Conservation (phyloP, 2,329 filamentous ascomycete species). For the Karstenula rhodostoma region DNA sequence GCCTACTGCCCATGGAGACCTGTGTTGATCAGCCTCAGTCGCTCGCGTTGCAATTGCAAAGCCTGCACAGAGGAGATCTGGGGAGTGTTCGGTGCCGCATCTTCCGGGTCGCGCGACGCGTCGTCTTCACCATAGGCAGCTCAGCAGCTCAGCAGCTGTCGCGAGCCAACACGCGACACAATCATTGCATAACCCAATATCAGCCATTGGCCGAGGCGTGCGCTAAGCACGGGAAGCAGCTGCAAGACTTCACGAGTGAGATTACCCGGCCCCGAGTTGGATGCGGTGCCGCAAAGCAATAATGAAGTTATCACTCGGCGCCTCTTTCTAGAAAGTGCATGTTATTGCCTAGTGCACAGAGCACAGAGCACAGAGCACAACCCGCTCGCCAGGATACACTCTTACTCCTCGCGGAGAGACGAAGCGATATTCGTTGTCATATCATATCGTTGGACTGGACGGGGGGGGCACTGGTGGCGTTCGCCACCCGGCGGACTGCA, state of each 20-base stretch:
- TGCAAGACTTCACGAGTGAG: conserved; percentile 23
- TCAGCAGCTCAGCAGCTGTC: no score
- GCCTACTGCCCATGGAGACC: background rate
- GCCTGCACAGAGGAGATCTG: background rate
- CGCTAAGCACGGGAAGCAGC: conserved; percentile 23
- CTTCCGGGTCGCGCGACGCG: conserved; percentile 19
- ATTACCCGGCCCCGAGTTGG: conserved; percentile 23
- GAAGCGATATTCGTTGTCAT: background rate
- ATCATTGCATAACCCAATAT: conserved; percentile 9
- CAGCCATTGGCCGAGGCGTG: conserved; percentile 23
- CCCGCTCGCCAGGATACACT: background rate
- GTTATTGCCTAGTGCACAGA: background rate
- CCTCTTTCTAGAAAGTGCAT: background rate
- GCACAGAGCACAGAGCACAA: no score
- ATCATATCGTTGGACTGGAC: background rate
- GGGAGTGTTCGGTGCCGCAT: background rate
- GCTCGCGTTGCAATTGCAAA: background rate
- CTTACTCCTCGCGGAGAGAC: background rate
- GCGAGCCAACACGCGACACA: background rate
- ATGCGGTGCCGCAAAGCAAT: background rate
- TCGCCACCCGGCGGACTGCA: conserved; percentile 3
- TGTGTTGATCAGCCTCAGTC: background rate
- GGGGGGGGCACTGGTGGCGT: background rate
- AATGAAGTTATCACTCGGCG: conserved; percentile 8
- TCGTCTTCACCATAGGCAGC: conserved; percentile 16